phyloP scores from a whole-genome alignment of 768 basidiomycete species.

The Pleurotus citrinopileatus region DNA sequence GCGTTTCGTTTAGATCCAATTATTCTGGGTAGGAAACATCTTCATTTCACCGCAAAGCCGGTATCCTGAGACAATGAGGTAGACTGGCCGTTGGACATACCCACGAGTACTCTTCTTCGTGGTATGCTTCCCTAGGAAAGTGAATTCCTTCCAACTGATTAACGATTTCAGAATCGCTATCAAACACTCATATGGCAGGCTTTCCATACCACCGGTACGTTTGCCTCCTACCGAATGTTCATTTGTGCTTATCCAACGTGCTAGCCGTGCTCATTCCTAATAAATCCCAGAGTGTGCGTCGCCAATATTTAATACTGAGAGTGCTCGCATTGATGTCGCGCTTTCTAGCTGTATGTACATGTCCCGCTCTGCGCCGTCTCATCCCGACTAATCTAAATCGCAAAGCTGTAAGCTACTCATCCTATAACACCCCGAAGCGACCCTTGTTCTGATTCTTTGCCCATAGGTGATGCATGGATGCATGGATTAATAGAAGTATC shows the following conservation, averaged over 20 bases:
- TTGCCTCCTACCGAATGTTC: neutral
- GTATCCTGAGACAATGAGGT: no score
- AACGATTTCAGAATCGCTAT: neutral
- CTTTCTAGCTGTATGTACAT: neutral
- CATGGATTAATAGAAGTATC: neutral
- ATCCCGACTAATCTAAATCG: no score
- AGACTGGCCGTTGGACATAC: neutral
- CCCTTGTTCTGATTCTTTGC: no score
- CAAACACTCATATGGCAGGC: neutral
- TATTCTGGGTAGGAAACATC: constrained; percentile 3
- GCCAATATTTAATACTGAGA: no score
- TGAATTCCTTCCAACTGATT: neutral
- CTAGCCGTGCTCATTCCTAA: neutral
- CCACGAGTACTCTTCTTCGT: neutral
- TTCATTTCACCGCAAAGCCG: no score
- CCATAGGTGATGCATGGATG: constrained; percentile 4
- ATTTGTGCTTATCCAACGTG: neutral
- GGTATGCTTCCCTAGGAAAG: neutral
- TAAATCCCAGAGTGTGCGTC: neutral
- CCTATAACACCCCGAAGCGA: no score
- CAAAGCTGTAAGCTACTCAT: no score
- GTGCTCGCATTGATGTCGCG: neutral
- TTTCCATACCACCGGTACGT: neutral
- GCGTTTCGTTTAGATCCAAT: neutral
- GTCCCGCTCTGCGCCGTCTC: no score